These are phyloP conservation scores for Fusarium sp. DNA, from an alignment of 2,329 filamentous ascomycete genomes.

Conservation along the genomic window DNA sequence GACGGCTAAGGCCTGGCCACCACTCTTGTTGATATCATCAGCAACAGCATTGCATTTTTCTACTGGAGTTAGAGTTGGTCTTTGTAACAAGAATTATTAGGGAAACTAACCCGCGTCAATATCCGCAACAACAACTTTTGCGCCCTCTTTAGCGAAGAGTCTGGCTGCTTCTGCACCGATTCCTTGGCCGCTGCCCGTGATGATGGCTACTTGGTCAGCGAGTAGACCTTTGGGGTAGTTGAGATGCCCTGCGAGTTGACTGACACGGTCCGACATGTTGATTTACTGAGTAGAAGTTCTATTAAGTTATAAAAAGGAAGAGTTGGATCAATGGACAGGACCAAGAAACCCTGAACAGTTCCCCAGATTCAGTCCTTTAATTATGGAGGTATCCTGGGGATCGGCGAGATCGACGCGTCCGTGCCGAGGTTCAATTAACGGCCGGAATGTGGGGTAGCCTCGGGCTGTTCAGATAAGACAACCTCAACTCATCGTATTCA, in stretches of 20 bases:
- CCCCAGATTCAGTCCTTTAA: constrained; percentile 23
- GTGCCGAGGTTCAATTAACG: constrained; percentile 48
- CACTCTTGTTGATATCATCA: constrained; percentile 74
- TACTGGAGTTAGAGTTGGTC: constrained; percentile 50
- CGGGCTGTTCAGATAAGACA: not conserved
- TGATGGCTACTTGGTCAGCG: constrained; percentile 84
- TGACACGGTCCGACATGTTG: constrained; percentile 69
- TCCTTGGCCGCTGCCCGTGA: constrained; percentile 88
- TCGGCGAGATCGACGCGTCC: constrained; percentile 24
- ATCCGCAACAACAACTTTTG: constrained; percentile 85
- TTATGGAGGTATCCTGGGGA: constrained; percentile 7
- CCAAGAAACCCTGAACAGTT: not conserved
- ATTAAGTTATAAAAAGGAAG: too few species aligned
- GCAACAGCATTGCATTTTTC: constrained; percentile 78
- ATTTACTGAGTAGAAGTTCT: not conserved
- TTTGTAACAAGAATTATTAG: accelerated
- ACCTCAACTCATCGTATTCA: not conserved
- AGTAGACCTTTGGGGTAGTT: constrained; percentile 86
- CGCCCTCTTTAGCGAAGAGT: constrained; percentile 88
- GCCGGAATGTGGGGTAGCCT: constrained; percentile 48
- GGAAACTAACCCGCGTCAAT: constrained; percentile 75
- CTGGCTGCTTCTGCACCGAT: constrained; percentile 88
- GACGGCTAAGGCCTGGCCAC: constrained; percentile 78
- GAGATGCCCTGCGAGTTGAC: constrained; percentile 82
- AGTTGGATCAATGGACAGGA: not conserved